Base-by-base conservation (phyloP, 768 basidiomycete genomes). In the Lentinula sp. region DNA sequence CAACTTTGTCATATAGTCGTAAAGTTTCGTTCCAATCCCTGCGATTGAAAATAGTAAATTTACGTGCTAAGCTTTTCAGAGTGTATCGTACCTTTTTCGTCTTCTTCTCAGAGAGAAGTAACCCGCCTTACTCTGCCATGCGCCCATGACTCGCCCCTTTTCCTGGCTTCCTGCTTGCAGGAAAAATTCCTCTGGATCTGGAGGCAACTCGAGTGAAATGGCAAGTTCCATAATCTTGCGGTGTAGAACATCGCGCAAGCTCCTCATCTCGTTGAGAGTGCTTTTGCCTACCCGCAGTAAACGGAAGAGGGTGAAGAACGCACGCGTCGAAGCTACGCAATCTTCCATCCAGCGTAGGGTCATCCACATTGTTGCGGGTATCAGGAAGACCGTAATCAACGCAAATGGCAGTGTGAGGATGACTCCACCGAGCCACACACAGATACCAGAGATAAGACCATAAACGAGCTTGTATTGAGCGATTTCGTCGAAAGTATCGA, bases 21-120 rank as follows among this genome's bases (percentile, higher is more conserved):
- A 94, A 73, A 4, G 87, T 91, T 74, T 94, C 92, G 65, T 92
- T 92, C 92, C 93, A 94, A 66, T 94, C 93, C 64, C 91, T 59
- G 13, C 2, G 46, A 35, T 43, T 57, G 37, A 28, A 28, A 7
- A 8, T n/a, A 21, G 11, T 37, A 16, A 35, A 34, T 3, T 35
- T 21, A 54, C 18, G 16, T 31, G 48, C 39, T 40, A 2, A 16
- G 18, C n/a, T 31, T 34, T 5, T 21, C 13, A n/a, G 40, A 42
- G 13, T 4, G 21, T 28, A 31, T 16, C 15, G 34, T 34, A 59
- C 57, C 59, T 81, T 73, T 94, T 94, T 64, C 91, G 77, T 67
- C 92, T 75, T 63, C 91, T 76, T 61, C 80, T 82, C 60, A 94
- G 77, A 18, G 91, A 93, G 69, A 94, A 94, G 68, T 93, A 94